Conservation (phyloP, 2,329 filamentous ascomycete genomes). For the Pseudocercospora fuligena region DNA sequence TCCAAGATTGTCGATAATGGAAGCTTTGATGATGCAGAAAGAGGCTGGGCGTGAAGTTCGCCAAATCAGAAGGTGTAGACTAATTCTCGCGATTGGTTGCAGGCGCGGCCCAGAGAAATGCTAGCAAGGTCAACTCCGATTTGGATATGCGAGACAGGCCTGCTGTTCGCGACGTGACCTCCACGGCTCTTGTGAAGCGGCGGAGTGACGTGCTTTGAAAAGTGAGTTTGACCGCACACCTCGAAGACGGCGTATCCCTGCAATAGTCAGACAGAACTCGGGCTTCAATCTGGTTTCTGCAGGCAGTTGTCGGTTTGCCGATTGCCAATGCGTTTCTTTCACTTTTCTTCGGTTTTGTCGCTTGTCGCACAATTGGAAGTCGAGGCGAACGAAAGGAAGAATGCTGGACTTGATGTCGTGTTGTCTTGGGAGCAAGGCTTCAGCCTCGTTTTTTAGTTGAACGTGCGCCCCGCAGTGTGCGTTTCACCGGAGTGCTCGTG, state of each 20-base stretch:
- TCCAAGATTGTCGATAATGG: conserved; percentile 14
- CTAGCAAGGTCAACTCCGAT: too few relatives aligned
- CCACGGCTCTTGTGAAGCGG: too few relatives aligned
- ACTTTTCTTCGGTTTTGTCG: background rate
- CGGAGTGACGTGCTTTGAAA: conserved; percentile 9
- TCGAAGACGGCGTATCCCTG: conserved; percentile 9
- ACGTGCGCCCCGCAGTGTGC: background rate
- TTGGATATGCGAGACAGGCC: too few relatives aligned
- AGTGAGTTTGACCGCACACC: conserved; percentile 11
- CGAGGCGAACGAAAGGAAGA: conserved; percentile 4
- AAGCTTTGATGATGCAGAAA: conserved; percentile 1
- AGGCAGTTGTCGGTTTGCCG: conserved; percentile 2
- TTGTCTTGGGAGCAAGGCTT: background rate
- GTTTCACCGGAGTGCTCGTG: background rate
- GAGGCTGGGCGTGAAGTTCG: background rate
- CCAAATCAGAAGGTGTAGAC: background rate
- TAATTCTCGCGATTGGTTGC: too few relatives aligned
- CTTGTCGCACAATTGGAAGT: background rate
- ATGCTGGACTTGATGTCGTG: background rate
- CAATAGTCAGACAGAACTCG: conserved; percentile 5
- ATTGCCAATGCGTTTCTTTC: conserved; percentile 2
- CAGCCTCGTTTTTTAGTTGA: conserved; percentile 15
- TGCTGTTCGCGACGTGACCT: too few relatives aligned
- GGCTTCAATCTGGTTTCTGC: conserved; percentile 13
- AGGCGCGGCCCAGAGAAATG: too few relatives aligned